A percentile compares a stretch with the other conserved stretches of the same genome.
Evolutionary conservation across 768 basidiomycete genomes (phyloP).

Genomic region (Amyloporia xantha): DNA sequence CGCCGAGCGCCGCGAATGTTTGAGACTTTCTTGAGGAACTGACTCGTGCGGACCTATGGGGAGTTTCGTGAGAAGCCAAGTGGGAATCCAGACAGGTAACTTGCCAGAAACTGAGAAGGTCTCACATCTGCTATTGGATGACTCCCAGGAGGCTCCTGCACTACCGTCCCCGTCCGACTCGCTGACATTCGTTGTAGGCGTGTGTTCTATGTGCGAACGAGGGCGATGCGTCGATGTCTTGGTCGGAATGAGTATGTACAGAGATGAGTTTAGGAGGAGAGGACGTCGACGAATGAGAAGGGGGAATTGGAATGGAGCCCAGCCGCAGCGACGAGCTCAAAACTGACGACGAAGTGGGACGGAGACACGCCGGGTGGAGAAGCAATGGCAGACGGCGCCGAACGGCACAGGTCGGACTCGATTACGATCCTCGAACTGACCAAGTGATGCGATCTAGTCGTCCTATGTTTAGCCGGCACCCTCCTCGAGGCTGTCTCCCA

Average conservation of each 20-base stretch:
- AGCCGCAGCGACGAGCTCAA: neutral
- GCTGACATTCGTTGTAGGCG: slow-evolving; percentile 4
- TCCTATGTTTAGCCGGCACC: slow-evolving; percentile 4
- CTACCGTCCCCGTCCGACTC: slow-evolving; percentile 6
- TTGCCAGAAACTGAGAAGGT: slow-evolving; percentile 12
- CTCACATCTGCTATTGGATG: slow-evolving; percentile 5
- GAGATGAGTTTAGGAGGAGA: neutral
- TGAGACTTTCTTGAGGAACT: slow-evolving; percentile 23
- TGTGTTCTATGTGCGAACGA: no score
- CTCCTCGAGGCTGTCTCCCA: neutral
- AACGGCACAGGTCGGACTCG: slow-evolving; percentile 1
- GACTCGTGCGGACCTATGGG: slow-evolving; percentile 19
- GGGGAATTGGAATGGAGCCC: neutral
- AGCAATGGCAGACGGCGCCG: neutral
- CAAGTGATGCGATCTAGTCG: slow-evolving; percentile 1
- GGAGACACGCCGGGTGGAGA: slow-evolving; percentile 1
- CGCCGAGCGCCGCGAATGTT: slow-evolving; percentile 9
- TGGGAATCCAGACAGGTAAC: neutral
- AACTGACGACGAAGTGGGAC: neutral
- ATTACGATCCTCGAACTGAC: slow-evolving; percentile 1
- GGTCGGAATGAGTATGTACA: no score
- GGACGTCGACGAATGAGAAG: neutral
- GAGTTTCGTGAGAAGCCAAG: slow-evolving; percentile 6
- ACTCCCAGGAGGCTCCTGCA: slow-evolving; percentile 6
- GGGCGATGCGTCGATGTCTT: neutral